Evolutionary conservation across 352 stramenopile species (phyloP).

Genomic region (Pythium chondricola): DNA sequence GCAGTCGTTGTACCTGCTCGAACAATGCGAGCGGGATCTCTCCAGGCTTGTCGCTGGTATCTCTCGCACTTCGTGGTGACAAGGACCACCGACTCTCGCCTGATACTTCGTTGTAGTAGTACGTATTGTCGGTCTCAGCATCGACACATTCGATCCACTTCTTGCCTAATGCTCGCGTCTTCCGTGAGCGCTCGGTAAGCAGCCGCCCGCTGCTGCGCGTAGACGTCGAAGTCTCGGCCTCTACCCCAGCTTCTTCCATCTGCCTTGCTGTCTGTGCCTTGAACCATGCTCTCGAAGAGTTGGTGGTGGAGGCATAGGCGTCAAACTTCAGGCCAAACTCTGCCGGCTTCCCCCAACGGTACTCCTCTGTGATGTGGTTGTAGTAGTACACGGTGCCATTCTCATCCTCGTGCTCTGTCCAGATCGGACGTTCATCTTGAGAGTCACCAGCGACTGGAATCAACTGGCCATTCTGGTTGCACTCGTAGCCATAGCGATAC

Average conservation of each 20-base stretch:
- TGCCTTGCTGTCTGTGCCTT: conserved; percentile 20
- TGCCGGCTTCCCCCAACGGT: conserved; percentile 66
- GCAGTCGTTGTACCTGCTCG: conserved; percentile 44
- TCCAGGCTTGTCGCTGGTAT: conserved; percentile 35
- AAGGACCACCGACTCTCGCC: conserved; percentile 84
- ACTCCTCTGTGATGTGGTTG: conserved; percentile 69
- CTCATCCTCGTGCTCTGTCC: conserved; percentile 54
- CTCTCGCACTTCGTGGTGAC: conserved; percentile 58
- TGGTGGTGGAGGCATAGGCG: conserved; percentile 30
- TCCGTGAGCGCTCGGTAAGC: conserved; percentile 16
- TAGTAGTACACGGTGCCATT: conserved; percentile 51
- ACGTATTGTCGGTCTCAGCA: conserved; percentile 69
- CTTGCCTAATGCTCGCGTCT: conserved; percentile 35
- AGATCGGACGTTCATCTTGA: conserved; percentile 35
- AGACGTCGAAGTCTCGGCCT: not conserved
- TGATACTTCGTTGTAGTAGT: conserved; percentile 90
- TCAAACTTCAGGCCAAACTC: conserved; percentile 61
- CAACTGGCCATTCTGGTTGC: conserved; percentile 33
- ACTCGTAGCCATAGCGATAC: conserved; percentile 70
- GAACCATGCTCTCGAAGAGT: conserved; percentile 65
- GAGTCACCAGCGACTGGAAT: conserved; percentile 13
- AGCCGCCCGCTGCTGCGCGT: conserved; percentile 9
- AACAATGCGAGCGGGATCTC: conserved; percentile 59
- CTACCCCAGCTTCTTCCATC: conserved; percentile 2
- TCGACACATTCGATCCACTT: conserved; percentile 86